These are phyloP conservation scores for Leptosphaerulina australis DNA, from an alignment of 2,329 filamentous ascomycete species.

Conservation along the genomic window DNA sequence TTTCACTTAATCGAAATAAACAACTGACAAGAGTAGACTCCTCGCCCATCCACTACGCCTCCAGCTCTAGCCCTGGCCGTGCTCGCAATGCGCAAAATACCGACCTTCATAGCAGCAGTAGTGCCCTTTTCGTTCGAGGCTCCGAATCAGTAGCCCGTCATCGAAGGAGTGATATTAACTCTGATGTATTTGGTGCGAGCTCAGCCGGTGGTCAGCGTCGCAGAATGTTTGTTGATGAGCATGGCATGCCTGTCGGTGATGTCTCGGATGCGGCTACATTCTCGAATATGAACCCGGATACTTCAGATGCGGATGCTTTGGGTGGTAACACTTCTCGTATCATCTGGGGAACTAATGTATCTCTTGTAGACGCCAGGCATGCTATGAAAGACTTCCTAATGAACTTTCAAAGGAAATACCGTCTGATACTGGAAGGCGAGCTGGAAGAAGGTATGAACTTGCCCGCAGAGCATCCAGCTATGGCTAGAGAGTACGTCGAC, in stretches of 20 bases:
- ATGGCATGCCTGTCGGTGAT: slow-evolving; percentile 63
- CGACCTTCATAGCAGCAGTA: slow-evolving; percentile 81
- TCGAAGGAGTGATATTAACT: slow-evolving; percentile 85
- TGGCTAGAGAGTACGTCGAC: slow-evolving; percentile 81
- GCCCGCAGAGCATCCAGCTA: slow-evolving; percentile 69
- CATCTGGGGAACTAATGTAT: slow-evolving; percentile 98
- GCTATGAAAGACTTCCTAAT: slow-evolving; percentile 90
- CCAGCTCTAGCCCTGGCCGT: slow-evolving; percentile 84
- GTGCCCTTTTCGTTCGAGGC: slow-evolving; percentile 79
- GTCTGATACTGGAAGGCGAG: slow-evolving; percentile 87
- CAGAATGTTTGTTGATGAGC: slow-evolving; percentile 68
- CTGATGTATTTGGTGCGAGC: slow-evolving; percentile 63
- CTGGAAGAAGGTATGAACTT: slow-evolving; percentile 73
- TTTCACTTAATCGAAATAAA: background rate
- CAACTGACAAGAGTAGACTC: slow-evolving; percentile 66
- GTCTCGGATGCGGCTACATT: slow-evolving; percentile 67
- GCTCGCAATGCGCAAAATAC: slow-evolving; percentile 65
- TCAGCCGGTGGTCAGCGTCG: slow-evolving; percentile 57
- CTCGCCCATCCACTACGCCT: slow-evolving; percentile 87
- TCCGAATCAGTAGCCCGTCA: slow-evolving; percentile 63
- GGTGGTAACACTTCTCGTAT: slow-evolving; percentile 81
- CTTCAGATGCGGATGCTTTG: slow-evolving; percentile 87
- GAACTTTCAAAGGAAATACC: slow-evolving; percentile 92
- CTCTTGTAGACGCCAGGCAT: slow-evolving; percentile 84
- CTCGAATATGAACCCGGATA: slow-evolving; percentile 76